Evolutionary conservation across 23 red algal genomes (phyloP).

Genomic region (Gracilaria domingensis): DNA sequence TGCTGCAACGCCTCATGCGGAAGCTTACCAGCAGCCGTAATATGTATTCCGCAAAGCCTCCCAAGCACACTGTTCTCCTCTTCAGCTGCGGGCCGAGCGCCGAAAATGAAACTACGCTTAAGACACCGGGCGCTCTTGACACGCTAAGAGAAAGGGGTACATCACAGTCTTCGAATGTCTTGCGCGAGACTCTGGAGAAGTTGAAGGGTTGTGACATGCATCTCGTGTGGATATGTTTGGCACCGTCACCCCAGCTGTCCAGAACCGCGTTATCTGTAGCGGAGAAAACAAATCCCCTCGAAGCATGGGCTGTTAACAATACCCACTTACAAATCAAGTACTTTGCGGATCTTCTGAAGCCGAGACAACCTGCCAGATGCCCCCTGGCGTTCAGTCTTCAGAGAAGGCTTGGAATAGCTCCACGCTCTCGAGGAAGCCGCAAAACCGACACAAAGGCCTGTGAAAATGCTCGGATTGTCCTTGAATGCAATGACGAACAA

Average conservation of each 20-base stretch:
- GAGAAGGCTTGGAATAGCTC: background rate
- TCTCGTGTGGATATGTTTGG: background rate
- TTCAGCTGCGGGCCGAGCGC: background rate
- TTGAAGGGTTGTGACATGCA: background rate
- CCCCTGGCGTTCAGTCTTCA: constrained; percentile 12
- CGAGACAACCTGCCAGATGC: background rate
- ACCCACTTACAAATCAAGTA: background rate
- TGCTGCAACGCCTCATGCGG: background rate
- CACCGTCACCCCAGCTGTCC: background rate
- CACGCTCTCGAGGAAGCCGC: background rate
- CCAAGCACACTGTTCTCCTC: background rate
- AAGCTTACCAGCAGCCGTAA: background rate
- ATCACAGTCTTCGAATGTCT: background rate
- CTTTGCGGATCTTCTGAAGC: background rate
- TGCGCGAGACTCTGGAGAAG: background rate
- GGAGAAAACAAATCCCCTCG: background rate
- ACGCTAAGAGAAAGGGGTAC: background rate
- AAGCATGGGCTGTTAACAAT: background rate
- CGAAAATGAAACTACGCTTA: background rate
- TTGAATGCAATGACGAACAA: background rate
- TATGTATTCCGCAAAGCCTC: constrained; percentile 16
- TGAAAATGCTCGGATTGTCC: background rate
- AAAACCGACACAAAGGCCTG: background rate
- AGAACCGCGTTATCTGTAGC: background rate
- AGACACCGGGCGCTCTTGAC: background rate